Evolutionary conservation across 129 eudicot genomes (phyloP).

Genomic region (Pseudognaphalium luteoalbum): DNA sequence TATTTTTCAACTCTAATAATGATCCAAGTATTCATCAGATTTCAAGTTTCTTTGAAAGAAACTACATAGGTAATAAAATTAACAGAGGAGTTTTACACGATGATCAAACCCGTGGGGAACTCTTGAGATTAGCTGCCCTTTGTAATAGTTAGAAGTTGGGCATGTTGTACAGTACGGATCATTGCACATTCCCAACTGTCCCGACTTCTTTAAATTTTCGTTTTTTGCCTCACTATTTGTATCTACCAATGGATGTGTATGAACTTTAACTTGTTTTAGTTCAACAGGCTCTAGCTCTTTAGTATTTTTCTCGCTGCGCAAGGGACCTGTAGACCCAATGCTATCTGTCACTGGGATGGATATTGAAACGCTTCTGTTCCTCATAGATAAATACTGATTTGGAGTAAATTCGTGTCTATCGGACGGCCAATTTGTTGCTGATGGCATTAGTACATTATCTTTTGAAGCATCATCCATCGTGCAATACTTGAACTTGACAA

Average conservation of each 20-base stretch:
- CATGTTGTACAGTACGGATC: slow-evolving; percentile 89
- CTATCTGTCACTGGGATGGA: slow-evolving; percentile 44
- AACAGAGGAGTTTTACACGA: slow-evolving; percentile 40
- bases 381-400: slow-evolving; percentile 30
- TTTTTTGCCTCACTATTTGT: slow-evolving; percentile 39
- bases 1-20: not conserved
- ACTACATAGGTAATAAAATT: not conserved
- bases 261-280: too few relatives aligned
- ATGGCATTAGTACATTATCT: slow-evolving; percentile 60
- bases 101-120: slow-evolving; percentile 36
- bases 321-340: slow-evolving; percentile 52
- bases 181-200: slow-evolving; percentile 72
- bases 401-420: slow-evolving; percentile 37
- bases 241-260: too few relatives aligned
- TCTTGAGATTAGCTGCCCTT: slow-evolving; percentile 33
- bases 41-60: not conserved
- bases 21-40: slow-evolving; percentile 2
- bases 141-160: slow-evolving; percentile 49
- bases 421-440: slow-evolving; percentile 26
- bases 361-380: slow-evolving; percentile 65
- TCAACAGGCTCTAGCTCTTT: too few relatives aligned
- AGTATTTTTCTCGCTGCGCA: slow-evolving; percentile 41
- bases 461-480: slow-evolving; percentile 58
- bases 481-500: slow-evolving; percentile 14
- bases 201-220: slow-evolving; percentile 65